Evolutionary conservation across 768 basidiomycete species (phyloP).

Genomic region (Russula sp.): DNA sequence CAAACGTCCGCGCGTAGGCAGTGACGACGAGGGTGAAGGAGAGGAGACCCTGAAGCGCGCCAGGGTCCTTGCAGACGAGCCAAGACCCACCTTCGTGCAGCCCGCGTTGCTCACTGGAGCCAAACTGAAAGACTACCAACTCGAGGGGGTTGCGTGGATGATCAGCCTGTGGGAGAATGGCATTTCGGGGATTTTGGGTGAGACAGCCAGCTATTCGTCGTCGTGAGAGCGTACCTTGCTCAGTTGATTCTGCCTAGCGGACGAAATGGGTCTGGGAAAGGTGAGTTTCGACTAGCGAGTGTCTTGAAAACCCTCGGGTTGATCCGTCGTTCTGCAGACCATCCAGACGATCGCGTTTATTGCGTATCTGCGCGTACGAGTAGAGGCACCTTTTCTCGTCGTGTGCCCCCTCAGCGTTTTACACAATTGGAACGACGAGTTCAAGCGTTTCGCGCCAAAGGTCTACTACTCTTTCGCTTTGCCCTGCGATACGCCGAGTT

Average conservation of each 20-base stretch:
- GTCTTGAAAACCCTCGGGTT: constrained; percentile 5
- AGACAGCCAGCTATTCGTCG: constrained; percentile 16
- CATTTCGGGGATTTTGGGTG: constrained; percentile 73
- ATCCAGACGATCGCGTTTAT: constrained; percentile 93
- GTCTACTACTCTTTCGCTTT: constrained; percentile 37
- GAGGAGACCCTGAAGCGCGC: constrained; percentile 26
- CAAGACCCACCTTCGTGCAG: constrained; percentile 47
- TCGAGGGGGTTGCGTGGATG: constrained; percentile 96
- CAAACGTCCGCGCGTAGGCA: constrained; percentile 15
- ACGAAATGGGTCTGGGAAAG: constrained; percentile 94
- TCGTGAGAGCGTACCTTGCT: constrained; percentile 16
- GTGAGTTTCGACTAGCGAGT: constrained; percentile 31
- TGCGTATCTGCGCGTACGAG: constrained; percentile 77
- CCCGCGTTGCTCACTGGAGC: constrained; percentile 79
- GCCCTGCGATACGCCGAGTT: background rate
- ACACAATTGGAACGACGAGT: constrained; percentile 88
- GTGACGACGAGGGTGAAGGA: constrained; percentile 22
- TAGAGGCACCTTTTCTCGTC: constrained; percentile 72
- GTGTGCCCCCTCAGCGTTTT: constrained; percentile 92
- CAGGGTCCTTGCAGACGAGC: constrained; percentile 14
- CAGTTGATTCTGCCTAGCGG: constrained; percentile 43
- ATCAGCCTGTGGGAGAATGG: constrained; percentile 80
- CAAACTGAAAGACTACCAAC: constrained; percentile 82
- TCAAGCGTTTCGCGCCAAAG: constrained; percentile 72
- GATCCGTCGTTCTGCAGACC: constrained; percentile 47